phyloP scores from a whole-genome alignment of 345 rosid species.

The Citrus maxima region DNA sequence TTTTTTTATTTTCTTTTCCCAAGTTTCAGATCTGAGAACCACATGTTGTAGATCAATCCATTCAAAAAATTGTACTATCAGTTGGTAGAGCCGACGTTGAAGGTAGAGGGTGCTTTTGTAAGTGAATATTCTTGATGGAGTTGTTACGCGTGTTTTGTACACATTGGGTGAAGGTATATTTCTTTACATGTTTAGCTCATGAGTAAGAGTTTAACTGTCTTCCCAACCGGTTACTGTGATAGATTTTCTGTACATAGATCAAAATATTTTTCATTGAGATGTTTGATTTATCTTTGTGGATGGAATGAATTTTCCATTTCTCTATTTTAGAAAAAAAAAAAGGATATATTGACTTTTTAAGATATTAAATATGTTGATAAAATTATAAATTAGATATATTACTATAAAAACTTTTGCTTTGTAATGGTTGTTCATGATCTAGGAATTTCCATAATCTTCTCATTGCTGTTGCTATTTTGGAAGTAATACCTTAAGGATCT shows the following conservation, averaged over 20 bases:
- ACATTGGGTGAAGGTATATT: background rate
- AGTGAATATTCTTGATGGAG: background rate
- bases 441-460: background rate
- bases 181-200: background rate
- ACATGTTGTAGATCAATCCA: background rate
- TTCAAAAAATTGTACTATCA: background rate
- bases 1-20: too few relatives aligned
- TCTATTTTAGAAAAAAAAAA: too few relatives aligned
- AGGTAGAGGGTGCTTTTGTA: background rate
- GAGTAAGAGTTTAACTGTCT: background rate
- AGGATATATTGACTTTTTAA: too few relatives aligned
- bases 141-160: background rate
- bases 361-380: too few relatives aligned
- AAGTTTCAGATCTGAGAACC: background rate
- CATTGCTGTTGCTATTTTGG: background rate
- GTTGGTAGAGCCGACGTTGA: background rate
- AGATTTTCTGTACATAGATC: background rate
- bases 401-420: too few relatives aligned
- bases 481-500: background rate
- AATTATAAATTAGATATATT: too few relatives aligned
- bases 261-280: background rate
- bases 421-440: background rate
- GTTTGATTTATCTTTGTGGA: too few relatives aligned
- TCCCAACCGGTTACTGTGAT: background rate
- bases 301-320: too few relatives aligned